Percentiles rank a stretch among this genome's conserved stretches.
Conservation (phyloP, 805 yeast species). For the Isabelozyma pseudorhagii region DNA sequence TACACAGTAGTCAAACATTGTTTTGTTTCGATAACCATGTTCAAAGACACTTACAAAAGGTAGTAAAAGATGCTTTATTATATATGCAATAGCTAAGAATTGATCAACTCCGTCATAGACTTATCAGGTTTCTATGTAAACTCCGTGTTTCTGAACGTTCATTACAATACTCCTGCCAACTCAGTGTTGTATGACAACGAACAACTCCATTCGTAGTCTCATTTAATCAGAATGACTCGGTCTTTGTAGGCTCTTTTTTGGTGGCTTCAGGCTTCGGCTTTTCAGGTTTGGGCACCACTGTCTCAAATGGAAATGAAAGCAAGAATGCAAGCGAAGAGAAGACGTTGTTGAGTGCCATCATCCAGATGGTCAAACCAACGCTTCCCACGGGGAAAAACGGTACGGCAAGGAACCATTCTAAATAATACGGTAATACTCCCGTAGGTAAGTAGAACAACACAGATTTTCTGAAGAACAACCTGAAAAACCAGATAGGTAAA, state of each 20-base stretch:
- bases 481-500: slow-evolving; percentile 46
- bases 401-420: slow-evolving; percentile 58
- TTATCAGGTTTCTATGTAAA: no score
- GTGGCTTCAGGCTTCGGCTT: slow-evolving; percentile 4
- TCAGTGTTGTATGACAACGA: no score
- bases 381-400: slow-evolving; percentile 65
- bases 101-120: no score
- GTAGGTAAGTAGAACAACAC: slow-evolving; percentile 59
- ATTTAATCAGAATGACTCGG: background rate
- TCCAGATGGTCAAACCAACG: slow-evolving; percentile 58
- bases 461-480: slow-evolving; percentile 50
- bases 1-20: no score
- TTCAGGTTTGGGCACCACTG: slow-evolving; percentile 8
- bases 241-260: background rate
- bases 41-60: no score
- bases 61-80: no score
- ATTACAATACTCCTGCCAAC: no score
- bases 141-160: no score
- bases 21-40: no score
- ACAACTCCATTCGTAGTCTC: no score
- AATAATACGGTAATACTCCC: slow-evolving; percentile 50
- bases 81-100: no score
- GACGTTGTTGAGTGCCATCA: slow-evolving; percentile 39
- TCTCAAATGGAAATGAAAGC: slow-evolving; percentile 17
- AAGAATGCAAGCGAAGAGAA: slow-evolving; percentile 18